Base-by-base conservation (phyloP, 1,284 basidiomycete genomes). In the Irpex rosettiformis region DNA sequence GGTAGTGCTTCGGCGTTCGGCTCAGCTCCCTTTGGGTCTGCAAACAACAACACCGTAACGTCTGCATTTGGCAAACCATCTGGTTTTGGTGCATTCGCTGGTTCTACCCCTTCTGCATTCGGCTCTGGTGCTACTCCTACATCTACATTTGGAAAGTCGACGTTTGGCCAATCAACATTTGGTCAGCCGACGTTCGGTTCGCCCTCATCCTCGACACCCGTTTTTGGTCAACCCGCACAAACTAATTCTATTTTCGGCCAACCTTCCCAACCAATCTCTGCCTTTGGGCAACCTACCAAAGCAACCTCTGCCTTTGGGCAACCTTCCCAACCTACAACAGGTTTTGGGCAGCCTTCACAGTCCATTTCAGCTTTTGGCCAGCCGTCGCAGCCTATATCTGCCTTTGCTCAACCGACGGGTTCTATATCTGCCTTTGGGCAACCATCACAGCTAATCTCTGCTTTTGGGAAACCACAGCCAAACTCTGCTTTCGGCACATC, bases 11-110 rank as follows among this genome's bases (percentile, higher is more conserved):
- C 58, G 28, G 62, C 65, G 6, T 62, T 66, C 10, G 65, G 61
- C 40, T 57, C 59, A 54, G 56, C 55, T 24, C 59, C 53, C 6
- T 51, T 51, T 11, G 52, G 42, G 16, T 30, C 42, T n/a, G 13
- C 54, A 16, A 30, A 11, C 28, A n/a, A 27, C 58, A 52, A 6
- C 54, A 59, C 25, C 3, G 60, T 16, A 11, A 37, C 70, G 10
- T 76, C 77, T 8, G 74, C 72, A 1, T 79, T 82, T 65, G 76
- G 75, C 2, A 78, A 79, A 56, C 69, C 75, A 0, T 62, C 74
- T 42, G 67, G 64, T 1, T 65, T 70, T 47, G 65, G 67, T 49
- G 63, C 65, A 13, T 65, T 68, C 51, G 56, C 60, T 2, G 52
- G 60, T 2, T 53, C 53, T 16, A 37, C 33, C 4, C 57, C 57